Evolutionary conservation across 2,329 filamentous ascomycete species (phyloP).

Genomic region (Aspergillus sp.): DNA sequence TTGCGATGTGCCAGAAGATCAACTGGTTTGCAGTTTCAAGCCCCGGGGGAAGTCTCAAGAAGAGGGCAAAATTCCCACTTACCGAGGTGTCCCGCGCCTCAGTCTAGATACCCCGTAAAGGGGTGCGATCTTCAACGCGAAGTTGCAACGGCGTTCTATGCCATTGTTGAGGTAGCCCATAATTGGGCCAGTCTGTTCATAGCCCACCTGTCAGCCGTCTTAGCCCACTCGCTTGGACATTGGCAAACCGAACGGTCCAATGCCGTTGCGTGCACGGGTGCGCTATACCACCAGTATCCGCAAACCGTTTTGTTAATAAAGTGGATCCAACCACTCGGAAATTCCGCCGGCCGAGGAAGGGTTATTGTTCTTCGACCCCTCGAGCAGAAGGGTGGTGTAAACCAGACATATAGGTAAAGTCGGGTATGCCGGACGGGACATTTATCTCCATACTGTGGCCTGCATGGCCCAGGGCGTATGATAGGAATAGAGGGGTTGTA

Average conservation of each 20-base stretch:
- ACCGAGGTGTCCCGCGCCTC: not conserved
- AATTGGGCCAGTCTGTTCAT: not conserved
- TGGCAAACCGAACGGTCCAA: not conserved
- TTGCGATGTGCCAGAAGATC: not conserved
- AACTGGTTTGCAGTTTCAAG: too few species aligned
- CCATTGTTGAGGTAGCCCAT: not conserved
- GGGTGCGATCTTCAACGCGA: not conserved
- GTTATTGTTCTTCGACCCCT: too few species aligned
- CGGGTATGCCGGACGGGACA: too few species aligned
- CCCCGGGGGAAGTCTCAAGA: not conserved
- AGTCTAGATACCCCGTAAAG: not conserved
- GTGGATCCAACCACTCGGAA: not conserved
- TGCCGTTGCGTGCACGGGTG: not conserved
- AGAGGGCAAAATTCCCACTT: not conserved
- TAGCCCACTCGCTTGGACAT: not conserved
- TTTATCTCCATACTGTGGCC: too few species aligned
- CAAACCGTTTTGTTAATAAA: not conserved
- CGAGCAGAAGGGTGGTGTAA: too few species aligned
- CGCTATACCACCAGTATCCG: not conserved
- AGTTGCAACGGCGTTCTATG: not conserved
- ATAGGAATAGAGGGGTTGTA: not conserved
- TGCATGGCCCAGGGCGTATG: not conserved
- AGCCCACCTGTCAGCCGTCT: not conserved
- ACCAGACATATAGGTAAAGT: too few species aligned
- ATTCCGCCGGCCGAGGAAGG: not conserved